Evolutionary conservation across 2,329 filamentous ascomycete genomes (phyloP).

Genomic region (Trichophyton mentagrophytes): DNA sequence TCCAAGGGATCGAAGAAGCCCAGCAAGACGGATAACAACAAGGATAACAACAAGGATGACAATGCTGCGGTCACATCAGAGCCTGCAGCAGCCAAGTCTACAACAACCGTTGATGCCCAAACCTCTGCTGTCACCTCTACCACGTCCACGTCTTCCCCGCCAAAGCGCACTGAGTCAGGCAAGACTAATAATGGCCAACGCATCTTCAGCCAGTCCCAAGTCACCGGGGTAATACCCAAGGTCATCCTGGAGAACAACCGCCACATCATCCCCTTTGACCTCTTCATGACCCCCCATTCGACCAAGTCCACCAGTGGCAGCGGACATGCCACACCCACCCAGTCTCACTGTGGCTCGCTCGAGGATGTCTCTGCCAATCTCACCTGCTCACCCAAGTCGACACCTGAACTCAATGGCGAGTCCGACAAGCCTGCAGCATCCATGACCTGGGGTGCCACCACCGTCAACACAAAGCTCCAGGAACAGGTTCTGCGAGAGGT

Average conservation of each 20-base stretch:
- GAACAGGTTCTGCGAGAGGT: slow-evolving; percentile 90
- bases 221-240: slow-evolving; percentile 63
- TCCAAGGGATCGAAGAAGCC: slow-evolving; percentile 62
- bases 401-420: background rate
- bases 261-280: slow-evolving; percentile 77
- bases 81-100: background rate
- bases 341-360: background rate
- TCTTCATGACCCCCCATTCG: slow-evolving; percentile 52
- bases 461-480: slow-evolving; percentile 73
- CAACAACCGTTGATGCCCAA: background rate
- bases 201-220: slow-evolving; percentile 62
- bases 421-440: slow-evolving; percentile 1
- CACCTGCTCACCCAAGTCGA: background rate
- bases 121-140: background rate
- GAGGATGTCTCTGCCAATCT: slow-evolving; percentile 2
- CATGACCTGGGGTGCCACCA: slow-evolving; percentile 73
- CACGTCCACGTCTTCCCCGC: background rate
- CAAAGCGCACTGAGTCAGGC: background rate
- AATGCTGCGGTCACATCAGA: background rate
- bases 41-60: background rate
- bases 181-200: slow-evolving; percentile 24
- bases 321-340: background rate
- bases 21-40: slow-evolving; percentile 31
- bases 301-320: background rate
- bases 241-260: slow-evolving; percentile 90